Percentiles rank a stretch among this genome's conserved stretches.
These are phyloP conservation scores for Geranium incanum DNA, from an alignment of 441 rosid genomes.

Conservation along the genomic window DNA sequence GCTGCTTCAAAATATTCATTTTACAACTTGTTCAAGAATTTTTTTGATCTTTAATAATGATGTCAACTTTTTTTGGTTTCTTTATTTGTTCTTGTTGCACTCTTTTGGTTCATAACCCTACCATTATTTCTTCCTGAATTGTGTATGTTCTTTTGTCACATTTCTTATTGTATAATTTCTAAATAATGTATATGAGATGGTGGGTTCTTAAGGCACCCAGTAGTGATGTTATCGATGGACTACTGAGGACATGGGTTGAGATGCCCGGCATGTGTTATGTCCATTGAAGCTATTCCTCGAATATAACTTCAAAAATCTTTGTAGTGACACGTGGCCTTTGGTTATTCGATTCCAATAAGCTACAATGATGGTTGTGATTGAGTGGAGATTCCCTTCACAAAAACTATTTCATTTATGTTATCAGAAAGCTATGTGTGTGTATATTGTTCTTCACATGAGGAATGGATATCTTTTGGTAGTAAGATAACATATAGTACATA, in stretches of 20 bases:
- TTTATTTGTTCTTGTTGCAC: background rate
- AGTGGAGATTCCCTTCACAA: background rate
- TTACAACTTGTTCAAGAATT: background rate
- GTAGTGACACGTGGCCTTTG: constrained; percentile 7
- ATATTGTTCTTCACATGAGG: background rate
- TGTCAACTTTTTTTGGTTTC: background rate
- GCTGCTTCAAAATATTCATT: background rate
- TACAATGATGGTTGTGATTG: background rate
- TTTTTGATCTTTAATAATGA: background rate
- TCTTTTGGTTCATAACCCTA: background rate
- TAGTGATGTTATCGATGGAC: constrained; percentile 25
- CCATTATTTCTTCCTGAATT: background rate
- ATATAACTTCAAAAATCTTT: constrained; percentile 3
- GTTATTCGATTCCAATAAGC: background rate
- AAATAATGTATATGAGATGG: background rate
- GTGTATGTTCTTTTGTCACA: background rate
- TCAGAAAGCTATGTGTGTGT: background rate
- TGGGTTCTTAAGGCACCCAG: constrained; percentile 11
- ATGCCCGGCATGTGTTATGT: constrained; percentile 12
- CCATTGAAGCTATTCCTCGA: background rate
- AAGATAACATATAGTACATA: background rate
- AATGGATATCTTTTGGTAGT: background rate
- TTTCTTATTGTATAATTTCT: background rate
- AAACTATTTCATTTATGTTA: background rate
- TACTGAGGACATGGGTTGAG: background rate